Conservation (phyloP, 805 yeast species). For the Kluyveromyces aestuarii region DNA sequence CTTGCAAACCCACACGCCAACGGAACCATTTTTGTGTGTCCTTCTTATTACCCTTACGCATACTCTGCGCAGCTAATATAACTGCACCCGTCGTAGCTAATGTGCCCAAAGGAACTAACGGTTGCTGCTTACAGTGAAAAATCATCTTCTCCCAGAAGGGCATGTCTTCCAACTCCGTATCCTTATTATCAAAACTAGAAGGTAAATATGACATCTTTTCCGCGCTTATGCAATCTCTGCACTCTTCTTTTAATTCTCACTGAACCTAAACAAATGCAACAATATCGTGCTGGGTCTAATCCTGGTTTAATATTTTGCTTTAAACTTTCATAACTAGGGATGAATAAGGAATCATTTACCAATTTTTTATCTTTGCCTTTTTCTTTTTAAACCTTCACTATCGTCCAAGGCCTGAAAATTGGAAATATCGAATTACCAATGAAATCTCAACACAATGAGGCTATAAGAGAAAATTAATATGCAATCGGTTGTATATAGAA, state of each 20-base stretch:
- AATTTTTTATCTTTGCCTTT: neutral
- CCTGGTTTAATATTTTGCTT: too few species aligned
- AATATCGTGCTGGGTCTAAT: too few species aligned
- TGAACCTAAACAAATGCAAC: too few species aligned
- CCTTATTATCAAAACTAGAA: slow-evolving; percentile 29
- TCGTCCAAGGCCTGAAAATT: too few species aligned
- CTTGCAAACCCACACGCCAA: slow-evolving; percentile 84
- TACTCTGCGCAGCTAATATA: slow-evolving; percentile 63
- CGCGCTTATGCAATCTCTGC: neutral
- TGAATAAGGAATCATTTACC: neutral
- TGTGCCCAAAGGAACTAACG: slow-evolving; percentile 79
- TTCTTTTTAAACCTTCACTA: neutral
- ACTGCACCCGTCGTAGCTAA: slow-evolving; percentile 76
- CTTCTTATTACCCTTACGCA: slow-evolving; percentile 59
- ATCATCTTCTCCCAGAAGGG: slow-evolving; percentile 48
- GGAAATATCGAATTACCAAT: too few species aligned
- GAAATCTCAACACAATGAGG: too few species aligned
- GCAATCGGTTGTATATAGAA: neutral
- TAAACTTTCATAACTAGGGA: too few species aligned
- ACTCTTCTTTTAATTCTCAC: too few species aligned
- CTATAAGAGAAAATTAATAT: neutral
- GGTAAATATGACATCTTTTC: slow-evolving; percentile 11
- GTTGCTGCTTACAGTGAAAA: slow-evolving; percentile 71
- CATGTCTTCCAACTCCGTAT: slow-evolving; percentile 25
- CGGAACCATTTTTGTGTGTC: slow-evolving; percentile 82